phyloP scores from a whole-genome alignment of 345 rosid genomes.

The Camelina neglecta region DNA sequence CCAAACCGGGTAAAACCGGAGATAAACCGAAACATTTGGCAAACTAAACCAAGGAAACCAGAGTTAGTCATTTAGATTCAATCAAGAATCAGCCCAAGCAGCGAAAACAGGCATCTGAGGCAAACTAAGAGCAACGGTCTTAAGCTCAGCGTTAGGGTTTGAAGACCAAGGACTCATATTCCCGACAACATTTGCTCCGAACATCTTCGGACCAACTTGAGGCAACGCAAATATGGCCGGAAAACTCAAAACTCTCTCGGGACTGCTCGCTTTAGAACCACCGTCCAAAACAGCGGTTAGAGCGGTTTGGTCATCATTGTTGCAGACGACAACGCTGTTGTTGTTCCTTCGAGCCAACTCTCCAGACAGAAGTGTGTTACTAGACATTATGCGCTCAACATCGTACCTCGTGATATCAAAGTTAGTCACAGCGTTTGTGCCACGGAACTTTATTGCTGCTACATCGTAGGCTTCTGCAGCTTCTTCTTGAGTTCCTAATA shows the following conservation, averaged over 20 bases:
- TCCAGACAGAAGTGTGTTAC: constrained; percentile 77
- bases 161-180: constrained; percentile 57
- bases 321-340: constrained; percentile 38
- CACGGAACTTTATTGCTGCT: constrained; percentile 94
- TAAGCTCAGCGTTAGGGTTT: constrained; percentile 56
- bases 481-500: constrained; percentile 91
- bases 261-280: constrained; percentile 57
- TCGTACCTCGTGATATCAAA: constrained; percentile 82
- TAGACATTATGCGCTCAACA: constrained; percentile 84
- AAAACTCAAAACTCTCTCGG: constrained; percentile 51
- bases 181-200: constrained; percentile 43
- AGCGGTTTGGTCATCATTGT: constrained; percentile 50
- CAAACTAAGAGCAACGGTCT: constrained; percentile 55
- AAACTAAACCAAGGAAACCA: constrained; percentile 46
- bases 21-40: constrained; percentile 31
- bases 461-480: constrained; percentile 97
- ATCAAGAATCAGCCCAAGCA: constrained; percentile 83
- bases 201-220: constrained; percentile 55
- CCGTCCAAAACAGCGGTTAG: constrained; percentile 53
- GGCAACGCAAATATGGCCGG: constrained; percentile 61
- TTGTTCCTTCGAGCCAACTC: constrained; percentile 75
- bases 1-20: constrained; percentile 36
- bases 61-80: constrained; percentile 36
- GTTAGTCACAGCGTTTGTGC: constrained; percentile 90
- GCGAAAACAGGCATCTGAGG: constrained; percentile 82